Percentiles rank a stretch among this genome's conserved stretches.
These are phyloP conservation scores for Trichosporon sp. DNA, from an alignment of 1,284 basidiomycete species.

Conservation along the genomic window DNA sequence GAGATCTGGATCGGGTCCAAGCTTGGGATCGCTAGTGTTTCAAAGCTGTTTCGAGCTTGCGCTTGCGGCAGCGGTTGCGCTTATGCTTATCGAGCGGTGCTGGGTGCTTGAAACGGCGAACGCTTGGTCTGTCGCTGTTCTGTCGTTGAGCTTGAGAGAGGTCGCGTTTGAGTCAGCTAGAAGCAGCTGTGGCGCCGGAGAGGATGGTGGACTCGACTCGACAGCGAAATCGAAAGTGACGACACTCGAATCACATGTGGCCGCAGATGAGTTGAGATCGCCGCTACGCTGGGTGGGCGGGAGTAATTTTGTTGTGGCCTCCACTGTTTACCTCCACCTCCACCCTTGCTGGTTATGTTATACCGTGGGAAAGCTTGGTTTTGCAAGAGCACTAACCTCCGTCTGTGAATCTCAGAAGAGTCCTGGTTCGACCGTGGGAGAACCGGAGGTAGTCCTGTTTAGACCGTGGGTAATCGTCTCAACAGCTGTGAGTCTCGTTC, in stretches of 20 bases:
- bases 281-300: not conserved
- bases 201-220: not conserved
- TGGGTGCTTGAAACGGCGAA: not conserved
- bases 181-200: too few relatives aligned
- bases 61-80: not conserved
- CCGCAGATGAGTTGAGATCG: constrained; percentile 9
- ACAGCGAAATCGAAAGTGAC: constrained; percentile 9
- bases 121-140: not conserved
- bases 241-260: not conserved
- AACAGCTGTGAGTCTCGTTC: too few relatives aligned
- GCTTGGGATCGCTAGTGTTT: not conserved
- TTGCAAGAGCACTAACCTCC: too few relatives aligned
- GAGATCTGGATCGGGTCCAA: not conserved
- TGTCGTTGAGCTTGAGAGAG: not conserved
- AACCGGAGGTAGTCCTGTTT: too few relatives aligned
- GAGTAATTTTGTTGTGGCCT: constrained; percentile 10
- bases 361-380: too few relatives aligned
- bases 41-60: not conserved
- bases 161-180: too few relatives aligned
- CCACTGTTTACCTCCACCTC: not conserved
- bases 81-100: not conserved
- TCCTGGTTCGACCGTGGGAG: too few relatives aligned
- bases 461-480: too few relatives aligned
- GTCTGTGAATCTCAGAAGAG: too few relatives aligned
- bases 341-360: not conserved